A percentile compares a stretch with the other conserved stretches of the same genome.
Conservation (phyloP, 139 green algal genomes). For the Eudorina sp. region DNA sequence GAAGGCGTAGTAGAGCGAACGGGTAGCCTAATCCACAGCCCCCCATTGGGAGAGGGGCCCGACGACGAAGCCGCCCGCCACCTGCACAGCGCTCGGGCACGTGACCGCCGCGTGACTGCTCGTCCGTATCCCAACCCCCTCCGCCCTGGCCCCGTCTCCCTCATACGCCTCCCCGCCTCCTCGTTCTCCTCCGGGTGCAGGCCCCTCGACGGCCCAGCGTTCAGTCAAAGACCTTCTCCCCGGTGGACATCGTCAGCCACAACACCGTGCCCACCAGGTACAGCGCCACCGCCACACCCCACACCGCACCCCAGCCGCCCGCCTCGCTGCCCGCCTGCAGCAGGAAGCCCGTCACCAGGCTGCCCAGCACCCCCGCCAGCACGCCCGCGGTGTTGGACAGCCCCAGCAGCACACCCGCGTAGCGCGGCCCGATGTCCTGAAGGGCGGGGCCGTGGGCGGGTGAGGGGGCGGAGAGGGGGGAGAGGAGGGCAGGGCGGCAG, state of each 20-base stretch:
- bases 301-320: constrained; percentile 83
- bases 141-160: too few species aligned
- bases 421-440: constrained; percentile 91
- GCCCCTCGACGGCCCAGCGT: too few species aligned
- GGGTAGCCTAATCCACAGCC: too few species aligned
- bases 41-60: too few species aligned
- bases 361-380: constrained; percentile 95
- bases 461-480: background rate
- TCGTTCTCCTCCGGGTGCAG: too few species aligned
- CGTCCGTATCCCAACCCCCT: too few species aligned
- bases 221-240: constrained; percentile 91
- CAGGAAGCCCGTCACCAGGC: constrained; percentile 90
- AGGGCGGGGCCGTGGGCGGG: background rate
- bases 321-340: constrained; percentile 77
- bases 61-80: too few species aligned
- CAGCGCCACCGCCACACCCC: constrained; percentile 90
- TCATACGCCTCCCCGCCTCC: too few species aligned
- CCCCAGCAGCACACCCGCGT: constrained; percentile 96
- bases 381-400: constrained; percentile 98
- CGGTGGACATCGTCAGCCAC: constrained; percentile 93
- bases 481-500: too few species aligned
- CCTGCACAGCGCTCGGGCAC: too few species aligned
- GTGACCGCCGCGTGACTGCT: too few species aligned
- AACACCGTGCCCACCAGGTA: constrained; percentile 94
- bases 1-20: too few species aligned